Evolutionary conservation across 352 stramenopile genomes (phyloP).

Genomic region (Phytopythium ostracodes): DNA sequence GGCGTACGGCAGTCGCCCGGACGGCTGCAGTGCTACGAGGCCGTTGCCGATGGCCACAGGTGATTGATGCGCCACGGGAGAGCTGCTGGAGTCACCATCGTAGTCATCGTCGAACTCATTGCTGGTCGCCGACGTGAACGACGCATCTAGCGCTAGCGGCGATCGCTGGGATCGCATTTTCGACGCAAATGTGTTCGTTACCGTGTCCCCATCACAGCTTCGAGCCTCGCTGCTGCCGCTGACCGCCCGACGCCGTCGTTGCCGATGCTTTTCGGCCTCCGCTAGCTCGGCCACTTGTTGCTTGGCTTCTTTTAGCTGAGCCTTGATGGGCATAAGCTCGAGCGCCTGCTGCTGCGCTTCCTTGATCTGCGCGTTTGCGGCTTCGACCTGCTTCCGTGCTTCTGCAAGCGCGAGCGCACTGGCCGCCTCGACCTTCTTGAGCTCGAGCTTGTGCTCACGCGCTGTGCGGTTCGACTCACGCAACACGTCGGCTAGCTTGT

Average conservation of each 20-base stretch:
- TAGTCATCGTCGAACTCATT: conserved; percentile 10
- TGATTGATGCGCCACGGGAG: not conserved
- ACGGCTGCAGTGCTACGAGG: conserved; percentile 44
- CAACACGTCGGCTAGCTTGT: conserved; percentile 50
- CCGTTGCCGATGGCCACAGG: not conserved
- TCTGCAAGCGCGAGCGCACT: conserved; percentile 7
- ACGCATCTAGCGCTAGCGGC: conserved; percentile 18
- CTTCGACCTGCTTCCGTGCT: not conserved
- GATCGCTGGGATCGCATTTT: not conserved
- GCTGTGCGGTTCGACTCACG: conserved; percentile 43
- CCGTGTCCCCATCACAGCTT: not conserved
- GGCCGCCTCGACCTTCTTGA: conserved; percentile 25
- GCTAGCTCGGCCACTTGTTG: conserved; percentile 4
- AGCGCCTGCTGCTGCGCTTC: conserved; percentile 14
- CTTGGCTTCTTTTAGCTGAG: not conserved
- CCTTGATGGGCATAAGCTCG: conserved; percentile 9
- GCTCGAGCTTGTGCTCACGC: conserved; percentile 48
- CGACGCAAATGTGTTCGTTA: no score
- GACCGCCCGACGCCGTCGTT: not conserved
- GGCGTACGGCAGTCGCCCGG: conserved; percentile 66
- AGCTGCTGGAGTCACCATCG: not conserved
- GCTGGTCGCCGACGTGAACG: conserved; percentile 23
- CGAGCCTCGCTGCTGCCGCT: not conserved
- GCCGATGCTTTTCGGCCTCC: conserved; percentile 21
- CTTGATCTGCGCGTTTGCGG: not conserved